These are phyloP conservation scores for Tetrapisispora iriomotensis DNA, from an alignment of 805 yeast genomes.

Conservation along the genomic window DNA sequence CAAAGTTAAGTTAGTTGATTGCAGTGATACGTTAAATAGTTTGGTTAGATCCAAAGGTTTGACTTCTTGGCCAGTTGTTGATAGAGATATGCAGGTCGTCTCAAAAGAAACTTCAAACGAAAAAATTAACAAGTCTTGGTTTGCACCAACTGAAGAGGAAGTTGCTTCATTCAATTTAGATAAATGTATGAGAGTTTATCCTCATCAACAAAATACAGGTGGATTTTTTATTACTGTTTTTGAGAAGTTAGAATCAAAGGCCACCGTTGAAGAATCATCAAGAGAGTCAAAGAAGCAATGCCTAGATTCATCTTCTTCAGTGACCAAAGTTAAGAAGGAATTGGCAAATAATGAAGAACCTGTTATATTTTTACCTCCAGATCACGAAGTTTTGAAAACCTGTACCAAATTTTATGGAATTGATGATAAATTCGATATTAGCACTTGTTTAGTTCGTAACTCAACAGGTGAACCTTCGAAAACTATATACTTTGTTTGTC, in stretches of 20 bases:
- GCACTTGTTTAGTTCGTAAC: slow-evolving; percentile 79
- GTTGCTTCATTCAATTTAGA: slow-evolving; percentile 51
- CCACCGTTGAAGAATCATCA: too few relatives aligned
- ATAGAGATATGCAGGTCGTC: slow-evolving; percentile 57
- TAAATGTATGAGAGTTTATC: slow-evolving; percentile 88
- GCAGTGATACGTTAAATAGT: slow-evolving; percentile 64
- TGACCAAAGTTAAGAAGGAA: slow-evolving; percentile 78
- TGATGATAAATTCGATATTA: slow-evolving; percentile 53
- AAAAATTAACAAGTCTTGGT: slow-evolving; percentile 44
- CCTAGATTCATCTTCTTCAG: slow-evolving; percentile 39
- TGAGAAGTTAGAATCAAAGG: slow-evolving; percentile 45
- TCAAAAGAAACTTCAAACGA: slow-evolving; percentile 39
- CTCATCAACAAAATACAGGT: slow-evolving; percentile 96
- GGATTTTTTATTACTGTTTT: slow-evolving; percentile 93
- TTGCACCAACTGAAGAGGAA: slow-evolving; percentile 79
- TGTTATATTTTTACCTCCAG: slow-evolving; percentile 62
- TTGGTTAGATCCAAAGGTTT: slow-evolving; percentile 68
- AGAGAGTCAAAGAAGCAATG: slow-evolving; percentile 11
- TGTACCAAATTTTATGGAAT: slow-evolving; percentile 88
- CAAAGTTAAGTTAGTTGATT: slow-evolving; percentile 60
- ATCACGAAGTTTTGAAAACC: slow-evolving; percentile 54
- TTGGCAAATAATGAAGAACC: slow-evolving; percentile 69
- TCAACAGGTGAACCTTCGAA: slow-evolving; percentile 92
- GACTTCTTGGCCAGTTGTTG: slow-evolving; percentile 72
- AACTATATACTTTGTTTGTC: slow-evolving; percentile 79